Conservation (phyloP, 345 rosid genomes). For the Tarenaya hassleriana region DNA sequence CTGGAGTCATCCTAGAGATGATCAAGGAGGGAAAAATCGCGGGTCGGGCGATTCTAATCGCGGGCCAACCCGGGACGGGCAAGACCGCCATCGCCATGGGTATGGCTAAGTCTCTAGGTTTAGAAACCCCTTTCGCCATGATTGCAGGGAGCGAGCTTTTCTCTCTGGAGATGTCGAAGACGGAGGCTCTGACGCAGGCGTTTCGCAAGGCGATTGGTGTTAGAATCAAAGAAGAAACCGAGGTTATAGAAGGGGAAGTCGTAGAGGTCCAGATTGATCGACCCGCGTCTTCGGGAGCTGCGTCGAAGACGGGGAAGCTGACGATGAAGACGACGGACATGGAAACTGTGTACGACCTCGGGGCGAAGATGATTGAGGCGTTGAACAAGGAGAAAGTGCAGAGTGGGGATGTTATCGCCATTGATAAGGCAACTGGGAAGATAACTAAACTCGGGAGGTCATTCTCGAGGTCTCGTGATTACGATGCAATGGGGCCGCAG, state of each 20-base stretch:
- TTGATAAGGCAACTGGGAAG: constrained; percentile 86
- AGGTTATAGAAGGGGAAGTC: constrained; percentile 87
- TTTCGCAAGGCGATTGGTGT: constrained; percentile 85
- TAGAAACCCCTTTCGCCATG: constrained; percentile 93
- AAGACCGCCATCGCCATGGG: constrained; percentile 99
- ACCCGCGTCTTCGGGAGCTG: constrained; percentile 69
- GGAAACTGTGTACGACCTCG: constrained; percentile 88
- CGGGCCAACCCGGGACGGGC: constrained; percentile 97
- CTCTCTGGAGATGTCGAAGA: constrained; percentile 91
- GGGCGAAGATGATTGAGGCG: constrained; percentile 88
- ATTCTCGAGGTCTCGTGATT: constrained; percentile 82
- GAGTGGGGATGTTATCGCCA: constrained; percentile 90
- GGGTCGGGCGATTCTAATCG: constrained; percentile 80
- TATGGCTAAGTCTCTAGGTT: constrained; percentile 91
- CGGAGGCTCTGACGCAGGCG: constrained; percentile 83
- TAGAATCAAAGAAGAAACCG: constrained; percentile 86
- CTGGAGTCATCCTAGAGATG: constrained; percentile 92
- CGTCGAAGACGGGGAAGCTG: constrained; percentile 82
- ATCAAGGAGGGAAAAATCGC: constrained; percentile 84
- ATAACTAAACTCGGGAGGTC: constrained; percentile 90
- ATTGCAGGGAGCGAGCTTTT: constrained; percentile 83
- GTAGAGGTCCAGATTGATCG: constrained; percentile 88
- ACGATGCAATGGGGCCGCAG: constrained; percentile 93
- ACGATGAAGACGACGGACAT: constrained; percentile 94
- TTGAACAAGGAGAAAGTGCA: constrained; percentile 87